phyloP scores from a whole-genome alignment of 306 rosid genomes.

The Vicia villosa region DNA sequence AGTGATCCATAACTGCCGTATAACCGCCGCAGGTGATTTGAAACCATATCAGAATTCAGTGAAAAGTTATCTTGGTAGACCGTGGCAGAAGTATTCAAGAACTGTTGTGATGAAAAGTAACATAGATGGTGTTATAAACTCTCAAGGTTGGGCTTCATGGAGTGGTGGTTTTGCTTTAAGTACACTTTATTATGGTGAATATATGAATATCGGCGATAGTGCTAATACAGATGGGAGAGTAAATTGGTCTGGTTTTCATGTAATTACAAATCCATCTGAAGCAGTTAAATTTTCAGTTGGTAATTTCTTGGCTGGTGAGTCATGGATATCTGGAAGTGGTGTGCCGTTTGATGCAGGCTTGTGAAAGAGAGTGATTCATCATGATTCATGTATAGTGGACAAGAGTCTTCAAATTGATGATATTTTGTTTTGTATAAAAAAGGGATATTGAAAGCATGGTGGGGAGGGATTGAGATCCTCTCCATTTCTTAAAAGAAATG shows the following conservation, averaged over 20 bases:
- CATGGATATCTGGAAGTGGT: constrained; percentile 50
- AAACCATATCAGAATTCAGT: constrained; percentile 1
- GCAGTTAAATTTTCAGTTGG: constrained; percentile 46
- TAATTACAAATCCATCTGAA: too few species aligned
- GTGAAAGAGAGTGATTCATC: constrained; percentile 5
- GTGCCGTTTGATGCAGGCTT: constrained; percentile 63
- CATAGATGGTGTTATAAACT: constrained; percentile 47
- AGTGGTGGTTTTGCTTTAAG: constrained; percentile 56
- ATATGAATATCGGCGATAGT: constrained; percentile 63
- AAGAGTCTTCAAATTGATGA: too few species aligned
- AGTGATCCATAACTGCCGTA: constrained; percentile 49
- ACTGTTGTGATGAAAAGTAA: constrained; percentile 64
- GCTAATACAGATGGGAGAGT: constrained; percentile 63
- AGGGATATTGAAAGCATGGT: too few species aligned
- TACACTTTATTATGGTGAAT: constrained; percentile 43
- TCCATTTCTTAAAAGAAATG: too few species aligned
- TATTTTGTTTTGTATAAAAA: too few species aligned
- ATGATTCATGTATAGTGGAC: too few species aligned
- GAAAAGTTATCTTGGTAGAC: constrained; percentile 61
- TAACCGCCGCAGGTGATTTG: constrained; percentile 52
- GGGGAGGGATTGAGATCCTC: too few species aligned
- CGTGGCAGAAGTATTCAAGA: constrained; percentile 74
- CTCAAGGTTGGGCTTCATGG: constrained; percentile 76
- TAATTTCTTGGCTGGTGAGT: constrained; percentile 52
- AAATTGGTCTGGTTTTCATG: too few species aligned